A percentile compares a stretch with the other conserved stretches of the same genome.
These are phyloP conservation scores for Cucurbita moschata DNA, from an alignment of 306 rosid species.

Conservation along the genomic window DNA sequence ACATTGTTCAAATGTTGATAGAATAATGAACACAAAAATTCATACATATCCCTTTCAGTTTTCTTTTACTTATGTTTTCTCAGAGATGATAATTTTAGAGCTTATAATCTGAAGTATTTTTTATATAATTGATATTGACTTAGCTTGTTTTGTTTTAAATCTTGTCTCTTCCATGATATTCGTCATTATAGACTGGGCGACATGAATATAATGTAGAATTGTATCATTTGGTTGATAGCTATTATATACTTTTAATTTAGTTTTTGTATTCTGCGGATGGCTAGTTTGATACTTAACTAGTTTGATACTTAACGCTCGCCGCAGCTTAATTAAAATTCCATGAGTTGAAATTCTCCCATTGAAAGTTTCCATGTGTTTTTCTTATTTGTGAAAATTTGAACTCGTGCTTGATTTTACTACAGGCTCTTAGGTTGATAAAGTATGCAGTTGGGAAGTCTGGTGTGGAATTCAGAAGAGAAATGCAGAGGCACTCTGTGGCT, in stretches of 20 bases:
- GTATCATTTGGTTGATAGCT: not conserved
- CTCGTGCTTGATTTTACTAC: constrained; percentile 12
- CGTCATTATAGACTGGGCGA: not conserved
- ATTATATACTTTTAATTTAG: not conserved
- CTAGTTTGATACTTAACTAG: not conserved
- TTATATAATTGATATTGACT: not conserved
- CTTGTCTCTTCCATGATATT: not conserved
- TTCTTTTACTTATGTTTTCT: not conserved
- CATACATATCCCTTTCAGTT: not conserved
- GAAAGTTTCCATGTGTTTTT: not conserved
- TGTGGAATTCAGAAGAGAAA: constrained; percentile 91
- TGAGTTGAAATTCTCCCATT: not conserved
- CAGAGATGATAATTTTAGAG: not conserved
- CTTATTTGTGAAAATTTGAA: not conserved
- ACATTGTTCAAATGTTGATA: not conserved
- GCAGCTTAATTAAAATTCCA: not conserved
- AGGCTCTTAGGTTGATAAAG: constrained; percentile 90
- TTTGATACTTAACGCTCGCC: not conserved
- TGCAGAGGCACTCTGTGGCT: constrained; percentile 91
- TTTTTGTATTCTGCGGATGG: not conserved
- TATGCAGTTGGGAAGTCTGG: constrained; percentile 87
- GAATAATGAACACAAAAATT: not conserved
- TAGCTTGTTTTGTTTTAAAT: not conserved
- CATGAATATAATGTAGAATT: not conserved
- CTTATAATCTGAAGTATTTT: not conserved